phyloP scores from a whole-genome alignment of 139 green algal genomes.

The Pleodorina starrii region DNA sequence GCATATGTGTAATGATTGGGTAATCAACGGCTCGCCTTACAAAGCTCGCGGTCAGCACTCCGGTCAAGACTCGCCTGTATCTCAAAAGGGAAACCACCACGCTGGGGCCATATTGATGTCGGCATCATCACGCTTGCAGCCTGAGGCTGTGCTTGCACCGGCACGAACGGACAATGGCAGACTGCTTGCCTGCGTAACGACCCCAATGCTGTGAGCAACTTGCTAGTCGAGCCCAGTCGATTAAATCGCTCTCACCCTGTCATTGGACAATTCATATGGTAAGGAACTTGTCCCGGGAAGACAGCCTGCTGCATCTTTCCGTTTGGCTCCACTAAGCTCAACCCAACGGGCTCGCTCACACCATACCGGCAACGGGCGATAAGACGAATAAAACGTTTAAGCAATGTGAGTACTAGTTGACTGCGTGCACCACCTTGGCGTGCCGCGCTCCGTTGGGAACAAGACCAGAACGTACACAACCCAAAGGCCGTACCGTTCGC shows the following conservation, averaged over 20 bases:
- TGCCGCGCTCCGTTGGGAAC: too few species aligned
- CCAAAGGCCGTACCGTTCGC: too few species aligned
- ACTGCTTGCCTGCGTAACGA: not conserved
- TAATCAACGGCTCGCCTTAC: not conserved
- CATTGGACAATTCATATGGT: constrained; percentile 31
- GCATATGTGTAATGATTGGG: not conserved
- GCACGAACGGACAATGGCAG: constrained; percentile 23
- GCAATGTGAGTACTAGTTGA: too few species aligned
- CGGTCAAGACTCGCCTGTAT: constrained; percentile 34
- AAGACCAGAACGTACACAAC: too few species aligned
- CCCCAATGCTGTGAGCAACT: too few species aligned
- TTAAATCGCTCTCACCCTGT: constrained; percentile 43
- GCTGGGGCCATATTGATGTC: not conserved
- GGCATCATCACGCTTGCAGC: constrained; percentile 21
- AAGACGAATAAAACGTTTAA: too few species aligned
- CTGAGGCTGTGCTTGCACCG: constrained; percentile 13
- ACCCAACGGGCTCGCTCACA: too few species aligned
- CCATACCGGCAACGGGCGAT: too few species aligned
- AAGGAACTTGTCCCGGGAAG: constrained; percentile 24
- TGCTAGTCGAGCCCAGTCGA: too few species aligned
- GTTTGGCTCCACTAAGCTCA: too few species aligned
- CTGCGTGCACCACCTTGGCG: too few species aligned
- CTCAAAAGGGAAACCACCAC: constrained; percentile 5
- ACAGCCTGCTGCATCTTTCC: constrained; percentile 20
- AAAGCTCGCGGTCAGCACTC: constrained; percentile 23